Evolutionary conservation across 257 asterid genomes (phyloP).

Genomic region (Leonotis leonurus): DNA sequence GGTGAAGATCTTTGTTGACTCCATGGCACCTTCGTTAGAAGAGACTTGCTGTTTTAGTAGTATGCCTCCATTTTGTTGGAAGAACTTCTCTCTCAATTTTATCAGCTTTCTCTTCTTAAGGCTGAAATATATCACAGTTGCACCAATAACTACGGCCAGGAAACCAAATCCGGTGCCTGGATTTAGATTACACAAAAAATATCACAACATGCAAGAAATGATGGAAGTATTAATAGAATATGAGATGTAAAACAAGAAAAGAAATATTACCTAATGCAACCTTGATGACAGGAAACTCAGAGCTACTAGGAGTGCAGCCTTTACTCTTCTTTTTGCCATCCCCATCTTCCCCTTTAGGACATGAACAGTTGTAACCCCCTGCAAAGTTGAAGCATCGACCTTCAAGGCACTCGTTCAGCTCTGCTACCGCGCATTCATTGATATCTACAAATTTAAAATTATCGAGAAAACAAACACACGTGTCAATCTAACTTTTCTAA

Average conservation of each 20-base stretch:
- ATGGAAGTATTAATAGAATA: background rate
- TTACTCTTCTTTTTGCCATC: constrained; percentile 4
- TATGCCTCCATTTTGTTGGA: constrained; percentile 73
- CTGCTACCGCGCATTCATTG: background rate
- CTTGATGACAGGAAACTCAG: constrained; percentile 1
- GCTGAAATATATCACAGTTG: constrained; percentile 47
- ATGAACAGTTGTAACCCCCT: background rate
- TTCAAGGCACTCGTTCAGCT: background rate
- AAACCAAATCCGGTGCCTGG: constrained; percentile 69
- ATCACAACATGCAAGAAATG: background rate
- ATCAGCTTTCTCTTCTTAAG: constrained; percentile 41
- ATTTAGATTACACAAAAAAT: background rate
- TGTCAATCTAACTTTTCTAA: background rate
- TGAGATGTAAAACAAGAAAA: background rate
- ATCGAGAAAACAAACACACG: background rate
- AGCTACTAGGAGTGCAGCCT: background rate
- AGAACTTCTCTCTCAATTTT: constrained; percentile 54
- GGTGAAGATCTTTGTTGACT: constrained; percentile 49
- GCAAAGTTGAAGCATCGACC: background rate
- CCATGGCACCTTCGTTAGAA: constrained; percentile 34
- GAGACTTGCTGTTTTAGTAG: constrained; percentile 50
- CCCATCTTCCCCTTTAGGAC: background rate
- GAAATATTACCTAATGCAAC: constrained; percentile 16
- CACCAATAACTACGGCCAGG: constrained; percentile 37
- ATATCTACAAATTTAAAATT: background rate